Evolutionary conservation across 768 basidiomycete genomes (phyloP).

Genomic region (Lactarius hengduanensis): DNA sequence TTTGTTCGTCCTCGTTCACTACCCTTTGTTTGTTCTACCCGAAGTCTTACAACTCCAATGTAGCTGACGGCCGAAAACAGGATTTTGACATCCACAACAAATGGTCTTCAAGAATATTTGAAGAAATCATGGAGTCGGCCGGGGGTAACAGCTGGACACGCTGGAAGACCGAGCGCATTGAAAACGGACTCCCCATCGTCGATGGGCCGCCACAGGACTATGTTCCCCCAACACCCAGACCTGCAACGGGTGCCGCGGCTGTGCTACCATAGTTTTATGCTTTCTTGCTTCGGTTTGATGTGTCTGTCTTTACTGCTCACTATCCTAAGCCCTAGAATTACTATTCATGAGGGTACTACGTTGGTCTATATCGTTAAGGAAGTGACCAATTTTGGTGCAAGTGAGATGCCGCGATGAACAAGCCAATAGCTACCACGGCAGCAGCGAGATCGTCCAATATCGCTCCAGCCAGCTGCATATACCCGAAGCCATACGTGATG

Average conservation of each 20-base stretch:
- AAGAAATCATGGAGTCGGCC: slow-evolving; percentile 67
- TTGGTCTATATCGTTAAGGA: slow-evolving; percentile 5
- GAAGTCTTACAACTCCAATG: not conserved
- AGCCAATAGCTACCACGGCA: slow-evolving; percentile 67
- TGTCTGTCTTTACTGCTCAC: not conserved
- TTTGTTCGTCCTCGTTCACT: slow-evolving; percentile 48
- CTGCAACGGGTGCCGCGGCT: slow-evolving; percentile 28
- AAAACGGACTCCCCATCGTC: slow-evolving; percentile 50
- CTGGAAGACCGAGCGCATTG: slow-evolving; percentile 49
- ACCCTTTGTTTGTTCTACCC: not conserved
- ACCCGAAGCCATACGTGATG: slow-evolving; percentile 63
- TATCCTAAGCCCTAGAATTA: slow-evolving; percentile 2
- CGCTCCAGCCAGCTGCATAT: slow-evolving; percentile 62
- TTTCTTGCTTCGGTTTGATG: not conserved
- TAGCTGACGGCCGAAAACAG: slow-evolving; percentile 51
- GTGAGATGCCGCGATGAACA: slow-evolving; percentile 42
- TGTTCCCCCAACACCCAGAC: not conserved
- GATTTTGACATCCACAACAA: slow-evolving; percentile 61
- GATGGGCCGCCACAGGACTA: slow-evolving; percentile 26
- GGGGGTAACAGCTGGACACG: slow-evolving; percentile 59
- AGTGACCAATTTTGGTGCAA: slow-evolving; percentile 16
- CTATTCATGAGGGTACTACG: slow-evolving; percentile 4
- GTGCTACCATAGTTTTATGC: slow-evolving; percentile 25
- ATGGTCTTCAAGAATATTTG: slow-evolving; percentile 64
- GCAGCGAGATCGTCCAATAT: slow-evolving; percentile 73